Evolutionary conservation across 2,329 filamentous ascomycete species (phyloP).

Genomic region (Talaromyces funiculosus): DNA sequence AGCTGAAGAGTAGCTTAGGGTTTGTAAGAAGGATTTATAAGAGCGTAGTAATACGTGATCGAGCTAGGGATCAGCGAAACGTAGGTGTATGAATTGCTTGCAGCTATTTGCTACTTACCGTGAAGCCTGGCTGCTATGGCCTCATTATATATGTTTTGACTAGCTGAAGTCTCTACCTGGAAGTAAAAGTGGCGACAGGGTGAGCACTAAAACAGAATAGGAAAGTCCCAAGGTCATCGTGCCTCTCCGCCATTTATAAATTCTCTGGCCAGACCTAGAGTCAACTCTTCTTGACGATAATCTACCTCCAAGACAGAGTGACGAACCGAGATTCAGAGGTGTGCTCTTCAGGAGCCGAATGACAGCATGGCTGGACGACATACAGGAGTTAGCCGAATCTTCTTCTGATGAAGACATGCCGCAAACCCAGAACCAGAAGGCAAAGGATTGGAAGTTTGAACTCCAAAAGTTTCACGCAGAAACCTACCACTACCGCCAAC

Average conservation of each 20-base stretch:
- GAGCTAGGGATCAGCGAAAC: no score
- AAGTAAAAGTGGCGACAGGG: no score
- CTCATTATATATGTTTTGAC: no score
- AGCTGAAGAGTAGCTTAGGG: no score
- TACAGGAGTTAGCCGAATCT: not conserved
- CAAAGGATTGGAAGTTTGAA: not conserved
- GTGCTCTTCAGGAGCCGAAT: not conserved
- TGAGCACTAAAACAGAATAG: no score
- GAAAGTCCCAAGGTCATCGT: no score
- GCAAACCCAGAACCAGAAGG: not conserved
- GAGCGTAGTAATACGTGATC: no score
- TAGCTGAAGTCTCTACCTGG: no score
- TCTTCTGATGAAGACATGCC: not conserved
- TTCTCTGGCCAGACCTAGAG: not conserved
- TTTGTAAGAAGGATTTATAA: no score
- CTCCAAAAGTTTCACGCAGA: not conserved
- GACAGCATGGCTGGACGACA: not conserved
- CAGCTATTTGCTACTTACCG: no score
- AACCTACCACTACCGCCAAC: not conserved
- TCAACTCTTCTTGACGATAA: not conserved
- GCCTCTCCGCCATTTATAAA: not conserved
- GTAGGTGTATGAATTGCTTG: no score
- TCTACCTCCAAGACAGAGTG: not conserved
- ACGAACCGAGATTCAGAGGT: not conserved
- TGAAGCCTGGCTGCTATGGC: no score